phyloP scores from a whole-genome alignment of 1,284 basidiomycete genomes.

The Sanguinoderma infundibulare region DNA sequence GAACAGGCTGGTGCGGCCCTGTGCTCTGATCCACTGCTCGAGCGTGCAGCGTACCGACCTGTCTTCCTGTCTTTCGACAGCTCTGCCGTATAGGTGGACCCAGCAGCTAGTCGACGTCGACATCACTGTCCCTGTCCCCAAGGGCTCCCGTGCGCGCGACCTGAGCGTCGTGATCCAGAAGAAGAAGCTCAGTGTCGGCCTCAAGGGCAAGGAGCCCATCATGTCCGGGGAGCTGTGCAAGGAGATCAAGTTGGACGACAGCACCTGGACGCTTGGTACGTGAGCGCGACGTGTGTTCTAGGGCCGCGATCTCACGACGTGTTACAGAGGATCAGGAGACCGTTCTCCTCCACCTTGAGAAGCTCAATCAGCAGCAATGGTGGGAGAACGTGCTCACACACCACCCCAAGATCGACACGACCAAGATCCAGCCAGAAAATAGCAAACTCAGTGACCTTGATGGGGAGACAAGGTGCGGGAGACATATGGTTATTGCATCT shows the following conservation, averaged over 20 bases:
- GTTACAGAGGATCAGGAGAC: conserved; percentile 76
- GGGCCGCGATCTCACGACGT: neutral
- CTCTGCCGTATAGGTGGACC: conserved; percentile 91
- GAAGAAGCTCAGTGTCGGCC: conserved; percentile 81
- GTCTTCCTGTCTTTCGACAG: conserved; percentile 43
- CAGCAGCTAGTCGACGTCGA: conserved; percentile 92
- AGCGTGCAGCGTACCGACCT: conserved; percentile 27
- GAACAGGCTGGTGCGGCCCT: conserved; percentile 84
- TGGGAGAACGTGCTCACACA: conserved; percentile 97
- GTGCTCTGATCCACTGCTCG: conserved; percentile 23
- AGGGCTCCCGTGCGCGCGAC: conserved; percentile 84
- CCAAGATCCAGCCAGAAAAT: conserved; percentile 94
- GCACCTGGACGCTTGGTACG: conserved; percentile 94
- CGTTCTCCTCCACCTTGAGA: conserved; percentile 85
- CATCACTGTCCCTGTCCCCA: conserved; percentile 82
- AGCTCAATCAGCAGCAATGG: conserved; percentile 89
- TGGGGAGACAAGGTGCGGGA: conserved; percentile 78
- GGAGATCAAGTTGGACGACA: conserved; percentile 95
- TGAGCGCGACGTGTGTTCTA: conserved; percentile 17
- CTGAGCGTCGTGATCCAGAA: conserved; percentile 80
- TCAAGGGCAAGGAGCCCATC: conserved; percentile 88
- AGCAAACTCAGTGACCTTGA: conserved; percentile 97
- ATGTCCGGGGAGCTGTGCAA: conserved; percentile 91
- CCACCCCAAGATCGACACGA: conserved; percentile 97
- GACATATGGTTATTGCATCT: conserved; percentile 9